Evolutionary conservation across 1,284 basidiomycete genomes (phyloP).

Genomic region (Thecaphora thlaspeos): DNA sequence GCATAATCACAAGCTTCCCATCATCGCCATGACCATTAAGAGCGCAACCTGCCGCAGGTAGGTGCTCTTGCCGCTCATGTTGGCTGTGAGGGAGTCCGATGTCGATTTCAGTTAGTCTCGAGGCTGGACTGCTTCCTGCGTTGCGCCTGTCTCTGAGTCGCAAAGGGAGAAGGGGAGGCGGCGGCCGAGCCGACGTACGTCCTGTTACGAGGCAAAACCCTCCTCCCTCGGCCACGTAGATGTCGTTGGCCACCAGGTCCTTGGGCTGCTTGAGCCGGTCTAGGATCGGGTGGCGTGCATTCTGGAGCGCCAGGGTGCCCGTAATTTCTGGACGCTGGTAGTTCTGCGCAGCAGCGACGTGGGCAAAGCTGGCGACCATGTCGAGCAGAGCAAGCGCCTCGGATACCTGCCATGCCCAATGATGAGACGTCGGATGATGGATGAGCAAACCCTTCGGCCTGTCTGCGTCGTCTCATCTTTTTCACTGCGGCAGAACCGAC

Average conservation of each 20-base stretch:
- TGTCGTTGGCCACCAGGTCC: constrained; percentile 19
- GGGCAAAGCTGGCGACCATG: constrained; percentile 36
- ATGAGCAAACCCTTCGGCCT: too few relatives aligned
- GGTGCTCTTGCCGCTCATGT: constrained; percentile 76
- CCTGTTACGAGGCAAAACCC: constrained; percentile 61
- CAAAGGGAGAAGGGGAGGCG: too few relatives aligned
- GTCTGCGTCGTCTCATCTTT: too few relatives aligned
- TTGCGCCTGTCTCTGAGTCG: too few relatives aligned
- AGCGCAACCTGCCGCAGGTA: constrained; percentile 84
- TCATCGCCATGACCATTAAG: constrained; percentile 75
- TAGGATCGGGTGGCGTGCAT: constrained; percentile 64
- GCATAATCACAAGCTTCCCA: constrained; percentile 72
- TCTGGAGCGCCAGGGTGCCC: constrained; percentile 49
- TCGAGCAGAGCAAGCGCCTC: constrained; percentile 46
- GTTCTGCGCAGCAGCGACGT: constrained; percentile 15
- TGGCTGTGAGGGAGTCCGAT: constrained; percentile 59
- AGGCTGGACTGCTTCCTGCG: too few relatives aligned
- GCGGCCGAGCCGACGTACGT: constrained; percentile 2
- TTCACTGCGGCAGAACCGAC: too few relatives aligned
- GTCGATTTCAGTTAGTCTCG: constrained; percentile 1
- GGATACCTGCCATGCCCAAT: constrained; percentile 42
- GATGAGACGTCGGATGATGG: too few relatives aligned
- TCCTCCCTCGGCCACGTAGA: constrained; percentile 56
- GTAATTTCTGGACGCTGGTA: constrained; percentile 39
- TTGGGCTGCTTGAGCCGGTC: constrained; percentile 67